Evolutionary conservation across 1,139 yeast species (phyloP), one percentile per base, ranked within the genome.

Genomic region (Kurtzmaniella quercitrusa): DNA sequence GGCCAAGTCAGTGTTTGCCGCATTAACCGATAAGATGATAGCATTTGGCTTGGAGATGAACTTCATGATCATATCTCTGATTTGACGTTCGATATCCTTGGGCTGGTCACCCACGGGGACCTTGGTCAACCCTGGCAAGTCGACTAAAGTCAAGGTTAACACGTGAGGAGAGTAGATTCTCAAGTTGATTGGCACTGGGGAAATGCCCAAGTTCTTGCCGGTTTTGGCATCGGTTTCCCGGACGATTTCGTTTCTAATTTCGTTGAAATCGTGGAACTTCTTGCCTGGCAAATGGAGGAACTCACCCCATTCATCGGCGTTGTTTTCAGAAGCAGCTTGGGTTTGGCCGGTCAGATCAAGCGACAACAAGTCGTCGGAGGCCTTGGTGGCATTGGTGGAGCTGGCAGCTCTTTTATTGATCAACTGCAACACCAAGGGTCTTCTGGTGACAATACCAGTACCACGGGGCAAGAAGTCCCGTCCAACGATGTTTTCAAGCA

Each of bases 101-200:
- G 99, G 99, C 68, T 93, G 99, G 65, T 93, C 98, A 40, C 99
- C 99, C 41, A 93, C 98, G n/a, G 99, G 98, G 37, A 94, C 98
- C 66, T 93, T 93, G 25, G 99, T 93, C 59, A 94, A 77, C 49
- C 99, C 99, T 12, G 99, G 99, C 56, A 93, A 77, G 73, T 93
- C 99, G 38, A 93, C 98, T 59, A 93, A 78, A 2, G 99, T 94
- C 65, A 93, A 79, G 12, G 98, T 93, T 59, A 93, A 75, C 42
- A 93, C 98, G 60, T 91, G 93, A 12, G 99, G 98, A 23, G 98
- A 91, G 65, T 86, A 91, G 53, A 93, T 90, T 66, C 97, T 79
- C 62, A 93, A 76, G 65, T 93, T 93, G 63, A 93, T 93, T 46
- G 98, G 98, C 17, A 82, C 82, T 1, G 97, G 78, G 2, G 96